These are phyloP conservation scores for Setomelanomma holmii DNA, from an alignment of 2,329 filamentous ascomycete genomes.

Conservation along the genomic window DNA sequence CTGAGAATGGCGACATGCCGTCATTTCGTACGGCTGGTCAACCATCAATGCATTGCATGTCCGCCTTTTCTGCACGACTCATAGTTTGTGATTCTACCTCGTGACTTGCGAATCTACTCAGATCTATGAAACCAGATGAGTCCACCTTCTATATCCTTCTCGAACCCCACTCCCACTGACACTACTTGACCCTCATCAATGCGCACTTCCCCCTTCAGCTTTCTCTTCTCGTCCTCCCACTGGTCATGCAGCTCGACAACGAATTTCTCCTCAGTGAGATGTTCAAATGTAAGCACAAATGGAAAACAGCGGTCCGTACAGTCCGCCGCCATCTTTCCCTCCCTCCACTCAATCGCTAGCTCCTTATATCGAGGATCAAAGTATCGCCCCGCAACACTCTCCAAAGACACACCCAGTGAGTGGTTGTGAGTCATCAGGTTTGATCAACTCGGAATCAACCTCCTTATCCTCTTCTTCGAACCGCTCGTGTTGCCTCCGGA, in stretches of 20 bases:
- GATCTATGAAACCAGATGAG: constrained; percentile 14
- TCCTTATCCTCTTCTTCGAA: constrained; percentile 5
- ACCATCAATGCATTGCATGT: too few relatives aligned
- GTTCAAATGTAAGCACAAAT: constrained; percentile 11
- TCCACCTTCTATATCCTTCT: constrained; percentile 7
- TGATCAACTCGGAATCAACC: constrained; percentile 1
- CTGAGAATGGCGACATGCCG: too few relatives aligned
- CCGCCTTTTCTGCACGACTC: too few relatives aligned
- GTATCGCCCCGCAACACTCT: constrained; percentile 11
- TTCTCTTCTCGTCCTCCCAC: constrained; percentile 1
- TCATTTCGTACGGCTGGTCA: too few relatives aligned
- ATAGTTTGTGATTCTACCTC: too few relatives aligned
- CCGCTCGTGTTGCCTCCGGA: not conserved
- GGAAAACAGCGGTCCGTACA: constrained; percentile 18
- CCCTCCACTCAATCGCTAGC: constrained; percentile 6
- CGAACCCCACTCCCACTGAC: constrained; percentile 12
- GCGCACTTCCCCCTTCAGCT: constrained; percentile 12
- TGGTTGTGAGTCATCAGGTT: constrained; percentile 2
- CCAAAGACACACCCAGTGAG: constrained; percentile 4
- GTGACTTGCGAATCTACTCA: not conserved
- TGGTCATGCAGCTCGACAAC: constrained; percentile 1
- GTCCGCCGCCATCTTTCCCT: constrained; percentile 11
- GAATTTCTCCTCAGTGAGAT: constrained; percentile 7
- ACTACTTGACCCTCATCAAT: constrained; percentile 5
- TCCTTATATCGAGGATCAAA: constrained; percentile 13